Base-by-base conservation (phyloP, 768 basidiomycete genomes). In the Auricularia heimuer region DNA sequence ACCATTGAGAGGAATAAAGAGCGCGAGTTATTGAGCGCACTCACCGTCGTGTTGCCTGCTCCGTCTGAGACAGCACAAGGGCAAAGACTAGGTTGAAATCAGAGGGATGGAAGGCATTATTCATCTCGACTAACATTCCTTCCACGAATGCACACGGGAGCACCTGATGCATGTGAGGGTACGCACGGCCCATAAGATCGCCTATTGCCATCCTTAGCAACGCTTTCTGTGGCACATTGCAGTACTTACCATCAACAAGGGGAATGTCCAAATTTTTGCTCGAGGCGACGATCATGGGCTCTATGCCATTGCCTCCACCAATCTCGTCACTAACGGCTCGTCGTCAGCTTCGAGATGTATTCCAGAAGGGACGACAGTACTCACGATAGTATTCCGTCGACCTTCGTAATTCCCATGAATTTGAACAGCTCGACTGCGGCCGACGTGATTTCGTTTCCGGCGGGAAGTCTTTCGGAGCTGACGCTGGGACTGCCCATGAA, bases 401-500 rank as follows among this genome's bases (percentile, higher is more conserved):
- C 58, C 12, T 68, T 70, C 29, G 65, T 65, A 12, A 71, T 62
- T 33, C 65, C 64, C 65, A 73, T 24, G 65, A 69, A 74, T 33
- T 66, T 66, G 29, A 69, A 63, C 18, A 74, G 61, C 39, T 72
- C 69, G 21, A 21, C 18, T 14, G 66, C 64, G 2, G 69, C 69
- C 18, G 66, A 67, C 11, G 56, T 47, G 35, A 67, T 70, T 36
- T 68, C 68, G 2, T 29, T 62, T 16, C 66, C 66, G 10, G 65
- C 37, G 3, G 62, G 63, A 44, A 71, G 35, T 33, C 70, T 54
- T 69, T 78, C 78, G 33, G 71, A 65, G 12, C 73, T 70, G 34
- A 79, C 78, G 3, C 76, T 76, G 3, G 77, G 78, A 44, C 79
- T 80, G 0, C 81, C 79, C 75, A 84, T 75, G 8, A 71, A 71